phyloP scores from a whole-genome alignment of 1,139 yeast genomes.

The Debaryomyces subglobosus region DNA sequence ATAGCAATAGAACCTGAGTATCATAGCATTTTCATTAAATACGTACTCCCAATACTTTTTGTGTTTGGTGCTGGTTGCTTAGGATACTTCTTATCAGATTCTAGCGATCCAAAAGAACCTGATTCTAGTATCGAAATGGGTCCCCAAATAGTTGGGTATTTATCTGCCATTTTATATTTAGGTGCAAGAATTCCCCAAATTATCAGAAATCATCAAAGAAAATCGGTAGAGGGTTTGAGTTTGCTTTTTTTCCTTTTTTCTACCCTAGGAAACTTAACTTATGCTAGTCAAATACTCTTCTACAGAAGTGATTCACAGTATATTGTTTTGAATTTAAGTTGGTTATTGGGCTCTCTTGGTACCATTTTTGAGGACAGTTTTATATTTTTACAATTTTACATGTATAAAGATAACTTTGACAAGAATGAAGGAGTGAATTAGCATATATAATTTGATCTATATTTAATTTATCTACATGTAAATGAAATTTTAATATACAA shows the following conservation, averaged over 20 bases:
- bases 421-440: constrained; percentile 15
- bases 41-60: constrained; percentile 61
- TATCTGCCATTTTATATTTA: constrained; percentile 68
- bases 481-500: constrained; percentile 3
- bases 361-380: constrained; percentile 69
- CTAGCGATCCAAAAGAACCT: constrained; percentile 19
- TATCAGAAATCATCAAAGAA: constrained; percentile 65
- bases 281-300: constrained; percentile 72
- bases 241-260: constrained; percentile 75
- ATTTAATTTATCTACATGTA: background rate
- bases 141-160: constrained; percentile 72
- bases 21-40: constrained; percentile 52
- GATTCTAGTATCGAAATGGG: constrained; percentile 45
- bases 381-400: constrained; percentile 66
- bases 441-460: background rate
- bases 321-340: constrained; percentile 63
- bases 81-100: constrained; percentile 59
- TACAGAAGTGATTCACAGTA: constrained; percentile 65
- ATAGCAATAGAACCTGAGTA: constrained; percentile 46
- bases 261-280: constrained; percentile 74
- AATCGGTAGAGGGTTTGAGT: constrained; percentile 75
- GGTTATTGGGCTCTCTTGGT: constrained; percentile 77
- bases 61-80: constrained; percentile 69
- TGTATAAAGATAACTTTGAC: constrained; percentile 43
- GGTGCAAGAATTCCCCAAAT: constrained; percentile 85